Evolutionary conservation across 2,329 filamentous ascomycete genomes (phyloP), one percentile per base, ranked within the genome.

Genomic region (Neofusicoccum laricinum): DNA sequence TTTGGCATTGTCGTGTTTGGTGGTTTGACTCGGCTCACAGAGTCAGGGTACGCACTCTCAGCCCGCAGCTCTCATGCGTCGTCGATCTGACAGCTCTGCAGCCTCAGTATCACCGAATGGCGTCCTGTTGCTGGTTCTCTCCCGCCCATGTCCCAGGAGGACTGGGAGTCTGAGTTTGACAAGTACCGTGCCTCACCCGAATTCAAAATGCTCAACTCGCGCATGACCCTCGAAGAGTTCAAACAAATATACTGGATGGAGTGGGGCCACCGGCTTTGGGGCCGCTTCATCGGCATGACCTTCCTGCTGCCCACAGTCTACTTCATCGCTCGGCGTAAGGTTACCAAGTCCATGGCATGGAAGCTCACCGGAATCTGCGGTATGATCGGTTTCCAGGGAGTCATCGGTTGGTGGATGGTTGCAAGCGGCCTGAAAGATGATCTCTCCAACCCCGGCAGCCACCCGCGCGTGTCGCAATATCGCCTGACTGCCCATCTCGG

Each of bases 241-340:
- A 97, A 98, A 79, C 90, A 95, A 76, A 99, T 99, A 69, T 99
- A 98, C 85, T 99, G 90, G 78, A 98, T 98, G 95, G 95, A 99
- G 82, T 99, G 95, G 95, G 88, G 89, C 48, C 95, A 99, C 78
- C 88, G 95, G 34, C 84, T 97, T 63, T 98, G 95, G 93, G 95
- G 95, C 50, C 89, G 95, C 68, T 84, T 96, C 70, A 91, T 99
- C 65, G 95, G 95, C 65, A 78, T 98, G 67, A 90, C 92, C 58
- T 97, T 98, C 77, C 88, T 97, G 53, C 74, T 97, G 1, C 95
- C 95, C 1, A 91, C 94, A 7, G 78, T 90, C 64, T 98, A 97
- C 82, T 96, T 98, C 74, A 86, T 97, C 73, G 88, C 89, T 19
- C 88, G 90, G 48, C 87, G 90, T 68, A 87, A 87, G 67, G 93